Base-by-base conservation (phyloP, 225 moss, liverwort and hornwort genomes). In the Physcomitrellopsis africana region DNA sequence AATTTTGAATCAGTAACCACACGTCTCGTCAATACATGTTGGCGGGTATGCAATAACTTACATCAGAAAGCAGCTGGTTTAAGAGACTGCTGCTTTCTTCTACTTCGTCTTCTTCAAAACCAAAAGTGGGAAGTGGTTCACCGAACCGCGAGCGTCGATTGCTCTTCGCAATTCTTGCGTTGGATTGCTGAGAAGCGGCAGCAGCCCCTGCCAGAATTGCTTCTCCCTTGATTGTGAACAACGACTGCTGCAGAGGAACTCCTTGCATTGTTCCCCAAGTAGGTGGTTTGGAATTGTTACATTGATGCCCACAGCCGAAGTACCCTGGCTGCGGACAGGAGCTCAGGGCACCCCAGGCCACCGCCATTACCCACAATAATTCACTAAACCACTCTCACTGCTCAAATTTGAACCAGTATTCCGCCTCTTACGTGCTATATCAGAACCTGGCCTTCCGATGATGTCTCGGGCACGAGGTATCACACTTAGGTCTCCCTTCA, bases 101-200 rank as follows among this genome's bases (percentile, higher is more conserved):
- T 12, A 83, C 47, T 42, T 85, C 89, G 10, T 85, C 87, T 37
- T 37, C 32, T n/a, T 87, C 89, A 2, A 77, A 69, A 56, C 83
- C 72, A n/a, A 79, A 81, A 24, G 85, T 81, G 3, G 83, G 47
- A 11, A 89, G 79, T 7, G 79, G 52, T 63, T 92, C 89, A 26
- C 89, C 86, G 32, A 80, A 92, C 0, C 87, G 83, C 41, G 89
- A 87, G 9, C 83, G 79, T 47, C 89, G 86, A 67, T 89, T 92
- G 32, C 70, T 78, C 67, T 85, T 89, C 19, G 81, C 75, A 57
- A 89, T 89, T 71, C 84, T 91, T 6, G 89, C 86, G 32, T 81
- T 91, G 17, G 89, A 89, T 16, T 86, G 84, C 69, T 91, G 86
- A 22, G 85, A 74, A 14, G 75, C 51, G 27, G 74, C 78, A 76